Percentiles rank a stretch among this genome's conserved stretches.
Conservation (phyloP, 2,329 filamentous ascomycete species). For the Neoarthrinium moseri region DNA sequence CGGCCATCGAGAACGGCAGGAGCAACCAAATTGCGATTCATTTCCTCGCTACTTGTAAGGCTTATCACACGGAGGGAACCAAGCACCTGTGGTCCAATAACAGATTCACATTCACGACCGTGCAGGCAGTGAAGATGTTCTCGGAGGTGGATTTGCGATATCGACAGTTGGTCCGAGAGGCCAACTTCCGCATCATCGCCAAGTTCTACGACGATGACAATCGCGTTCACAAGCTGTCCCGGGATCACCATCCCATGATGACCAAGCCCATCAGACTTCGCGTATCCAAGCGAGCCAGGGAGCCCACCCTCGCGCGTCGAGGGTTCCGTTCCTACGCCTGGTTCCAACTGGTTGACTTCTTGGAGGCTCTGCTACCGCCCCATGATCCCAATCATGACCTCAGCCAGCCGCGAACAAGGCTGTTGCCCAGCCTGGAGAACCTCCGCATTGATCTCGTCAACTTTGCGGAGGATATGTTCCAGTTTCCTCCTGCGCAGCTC, state of each 20-base stretch:
- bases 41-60: conserved; percentile 50
- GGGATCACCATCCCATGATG: conserved; percentile 41
- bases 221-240: conserved; percentile 37
- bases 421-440: conserved; percentile 45
- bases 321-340: conserved; percentile 56
- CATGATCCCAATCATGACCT: conserved; percentile 39
- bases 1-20: conserved; percentile 39
- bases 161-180: conserved; percentile 41
- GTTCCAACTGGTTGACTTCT: conserved; percentile 52
- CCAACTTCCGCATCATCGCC: conserved; percentile 53
- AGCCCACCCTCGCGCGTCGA: conserved; percentile 44
- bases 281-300: conserved; percentile 41
- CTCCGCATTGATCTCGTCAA: conserved; percentile 56
- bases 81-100: conserved; percentile 52
- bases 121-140: conserved; percentile 47
- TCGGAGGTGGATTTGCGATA: conserved; percentile 40
- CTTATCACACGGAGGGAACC: conserved; percentile 48
- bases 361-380: conserved; percentile 49
- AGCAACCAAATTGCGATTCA: conserved; percentile 51
- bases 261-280: conserved; percentile 40
- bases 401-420: conserved; percentile 28
- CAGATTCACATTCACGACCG: conserved; percentile 53
- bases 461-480: conserved; percentile 45
- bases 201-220: conserved; percentile 54
- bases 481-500: conserved; percentile 44